Base-by-base conservation (phyloP, 352 stramenopile species). In the Blastocystis sp. region DNA sequence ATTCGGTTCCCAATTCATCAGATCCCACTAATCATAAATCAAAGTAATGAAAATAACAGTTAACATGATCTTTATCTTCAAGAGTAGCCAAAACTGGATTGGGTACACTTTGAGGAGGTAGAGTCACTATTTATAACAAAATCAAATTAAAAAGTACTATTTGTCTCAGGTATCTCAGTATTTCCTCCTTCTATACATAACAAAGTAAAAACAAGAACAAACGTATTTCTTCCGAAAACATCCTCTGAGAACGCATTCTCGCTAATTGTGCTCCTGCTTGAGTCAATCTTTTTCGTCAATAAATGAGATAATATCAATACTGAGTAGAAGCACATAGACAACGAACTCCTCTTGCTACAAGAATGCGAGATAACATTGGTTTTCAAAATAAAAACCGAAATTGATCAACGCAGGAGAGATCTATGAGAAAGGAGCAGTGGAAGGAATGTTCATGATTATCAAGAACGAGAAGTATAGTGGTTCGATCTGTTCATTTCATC, bases 181-280 rank as follows among this genome's bases (percentile, higher is more conserved):
- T 33, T n/a, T 37, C 22, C 48, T 35, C 19, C 27, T 44, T 84
- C 73, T 84, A 84, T 22, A 17, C 17, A 84, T 66, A 11, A 66
- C 7, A 22, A 6, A 48, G 48, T 11, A 40, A 66, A 60, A 37
- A 84, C 27, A 9, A 51, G 9, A 11, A 24, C 5, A 44, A 48
- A 84, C 73, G 44, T 24, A 51, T 37, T 64, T 62, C 22, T 27
- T 84, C 73, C 15, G 73, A 84, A 48, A 84, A 84, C 5, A 84
- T 69, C 37, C 73, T 30, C 51, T 22, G 51, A 33, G 33, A 42
- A 30, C 17, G 56, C 19, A 84, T 33, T 24, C 40, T 19, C 30
- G 11, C 24, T 1, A 35, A 66, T 22, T 35, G 1, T 19, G 17
- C 73, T 68, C 30, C 56, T 37, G 30, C 40, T 5, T 68, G 73